phyloP scores from a whole-genome alignment of 208 protist genomes.

The Trypanosoma platydactyli region DNA sequence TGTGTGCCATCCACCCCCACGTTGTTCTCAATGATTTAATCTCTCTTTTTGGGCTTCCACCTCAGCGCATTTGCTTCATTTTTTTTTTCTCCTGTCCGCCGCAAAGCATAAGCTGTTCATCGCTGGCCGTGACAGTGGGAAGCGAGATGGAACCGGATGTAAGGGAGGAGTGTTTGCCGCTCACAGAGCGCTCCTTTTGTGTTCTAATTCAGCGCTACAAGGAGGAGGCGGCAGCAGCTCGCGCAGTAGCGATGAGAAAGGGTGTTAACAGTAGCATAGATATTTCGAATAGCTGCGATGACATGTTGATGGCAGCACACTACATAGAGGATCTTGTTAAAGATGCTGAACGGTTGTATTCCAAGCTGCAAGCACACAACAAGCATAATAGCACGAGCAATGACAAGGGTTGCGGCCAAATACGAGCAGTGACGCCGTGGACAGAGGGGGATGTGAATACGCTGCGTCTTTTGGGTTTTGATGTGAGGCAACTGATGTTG shows the following conservation, averaged over 20 bases:
- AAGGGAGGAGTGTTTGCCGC: constrained; percentile 10
- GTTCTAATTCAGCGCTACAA: constrained; percentile 24
- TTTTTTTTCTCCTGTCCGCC: constrained; percentile 1
- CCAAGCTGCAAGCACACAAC: constrained; percentile 13
- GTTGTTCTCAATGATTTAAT: not conserved
- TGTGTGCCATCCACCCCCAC: not conserved
- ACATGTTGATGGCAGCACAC: constrained; percentile 14
- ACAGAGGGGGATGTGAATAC: constrained; percentile 11
- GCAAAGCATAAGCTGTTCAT: too few species aligned
- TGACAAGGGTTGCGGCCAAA: not conserved
- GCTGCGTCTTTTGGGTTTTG: constrained; percentile 23
- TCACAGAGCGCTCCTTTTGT: constrained; percentile 14
- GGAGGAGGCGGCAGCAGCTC: constrained; percentile 21
- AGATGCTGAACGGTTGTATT: constrained; percentile 6
- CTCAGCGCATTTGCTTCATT: not conserved
- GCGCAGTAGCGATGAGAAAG: not conserved
- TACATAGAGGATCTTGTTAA: constrained; percentile 21
- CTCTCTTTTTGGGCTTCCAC: constrained; percentile 12
- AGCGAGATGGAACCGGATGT: not conserved
- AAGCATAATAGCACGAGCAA: too few species aligned
- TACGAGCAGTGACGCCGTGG: not conserved
- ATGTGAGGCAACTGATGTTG: constrained; percentile 5
- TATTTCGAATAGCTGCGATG: not conserved
- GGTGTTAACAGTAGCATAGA: not conserved
- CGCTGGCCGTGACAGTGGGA: too few species aligned